Base-by-base conservation (phyloP, 2,329 filamentous ascomycete species). In the Ceratocystis destructans region DNA sequence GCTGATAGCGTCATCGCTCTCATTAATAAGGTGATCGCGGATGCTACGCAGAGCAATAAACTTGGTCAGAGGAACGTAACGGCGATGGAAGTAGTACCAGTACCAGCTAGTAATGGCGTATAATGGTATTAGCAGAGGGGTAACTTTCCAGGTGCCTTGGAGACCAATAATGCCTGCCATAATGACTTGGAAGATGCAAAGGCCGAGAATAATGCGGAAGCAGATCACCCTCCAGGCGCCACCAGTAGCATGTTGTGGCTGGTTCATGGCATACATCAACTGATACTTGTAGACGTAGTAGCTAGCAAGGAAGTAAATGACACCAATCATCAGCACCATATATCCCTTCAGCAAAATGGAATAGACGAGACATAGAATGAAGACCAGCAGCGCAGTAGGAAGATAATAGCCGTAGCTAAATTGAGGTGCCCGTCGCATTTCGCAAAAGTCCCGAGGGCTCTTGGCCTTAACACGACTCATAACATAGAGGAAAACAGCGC, bases 371-470 rank as follows among this genome's bases (percentile, higher is more conserved):
- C 94, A 97, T 37, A 99, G 88, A 72, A 97, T 95, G 76, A 96
- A 93, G 17, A 97, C 86, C 10, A 99, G 83, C 66, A 99, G 83
- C 0, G 93, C 90, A 25, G 94, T 95, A 0, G 94, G 94, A 5
- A 99, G 82, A 71, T 91, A 97, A 76, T 96, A 96, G 25, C 94
- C 94, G 72, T 99, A 99, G 74, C 89, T 93, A 76, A 99, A 99
- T 8, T 88, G 80, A 0, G 91, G 89, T 0, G 95, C 92, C 68
- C 88, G 83, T 20, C 87, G 82, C 20, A 97, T 80, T 73, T 95
- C 87, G 1, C 88, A 87, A 72, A 88, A 91, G 73, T 99, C 93
- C 73, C 95, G 84, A 1, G 94, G 94, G 0, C 94, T 97, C 72
- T 87, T 90, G 15, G 93, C 90, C 44, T 83, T 81, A 71, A 95